Base-by-base conservation (phyloP, 108 stramenopile species). In the Fragilariopsis cylindrus region DNA sequence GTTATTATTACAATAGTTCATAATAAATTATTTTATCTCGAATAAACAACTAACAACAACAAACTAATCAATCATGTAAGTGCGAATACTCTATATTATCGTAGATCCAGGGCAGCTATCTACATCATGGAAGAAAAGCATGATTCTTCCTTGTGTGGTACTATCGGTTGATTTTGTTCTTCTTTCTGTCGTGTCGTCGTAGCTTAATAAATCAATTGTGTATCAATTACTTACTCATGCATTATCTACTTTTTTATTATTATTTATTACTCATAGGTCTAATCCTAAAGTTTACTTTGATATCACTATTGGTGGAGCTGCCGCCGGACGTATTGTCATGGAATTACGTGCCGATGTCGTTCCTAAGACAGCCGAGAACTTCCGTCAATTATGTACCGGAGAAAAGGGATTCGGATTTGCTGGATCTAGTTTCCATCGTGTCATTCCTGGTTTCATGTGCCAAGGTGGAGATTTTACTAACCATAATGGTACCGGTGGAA, bases 291-390 rank as follows among this genome's bases (percentile, higher is more conserved):
- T 80, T 46, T 97, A 75, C 87, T 97, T 97, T 72, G 94, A 95
- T 75, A 92, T 97, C 55, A 84, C 84, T 81, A 92, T 97, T 76
- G 96, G 94, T 54, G 98, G 96, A 71, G 66, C 78, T 65, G 62
- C 78, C 12, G 92, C 83, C 13, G 97, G 96, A 18, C 89, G 97
- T 48, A 87, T 83, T 52, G 81, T 87, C 47, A 96, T 99, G 92
- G 95, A 96, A 69, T 80, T 99, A 11, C 87, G 79, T 73, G 87
- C 89, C 12, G 97, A 98, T 74, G 95, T 95, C 60, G 98, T 97
- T 43, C 99, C 99, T 58, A 97, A 97, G 86, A 98, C 98, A 2
- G 97, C 96, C 53, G 98, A 96, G 79, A 91, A 91, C 80, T 91
- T 88, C 67, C 79, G 87, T 48, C 77, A 78, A 57, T 57, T 87